phyloP scores from a whole-genome alignment of 345 rosid species.

The Melastoma malabathricum region DNA sequence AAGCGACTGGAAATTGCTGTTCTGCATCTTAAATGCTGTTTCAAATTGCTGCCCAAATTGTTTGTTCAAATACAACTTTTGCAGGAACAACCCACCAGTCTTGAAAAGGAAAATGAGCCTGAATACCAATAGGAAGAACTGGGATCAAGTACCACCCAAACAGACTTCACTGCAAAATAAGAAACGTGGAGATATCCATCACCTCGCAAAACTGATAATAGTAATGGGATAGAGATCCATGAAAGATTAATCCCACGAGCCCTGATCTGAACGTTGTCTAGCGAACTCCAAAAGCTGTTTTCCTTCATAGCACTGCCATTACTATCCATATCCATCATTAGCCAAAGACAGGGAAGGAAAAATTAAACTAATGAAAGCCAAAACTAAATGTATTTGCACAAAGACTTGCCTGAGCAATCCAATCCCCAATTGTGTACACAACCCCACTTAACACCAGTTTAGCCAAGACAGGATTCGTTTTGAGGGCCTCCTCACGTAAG shows the following conservation, averaged over 20 bases:
- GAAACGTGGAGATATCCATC: not conserved
- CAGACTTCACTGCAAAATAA: too few species aligned
- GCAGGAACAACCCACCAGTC: conserved; percentile 96
- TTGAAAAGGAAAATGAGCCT: conserved; percentile 73
- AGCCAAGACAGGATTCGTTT: conserved; percentile 75
- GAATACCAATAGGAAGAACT: conserved; percentile 1
- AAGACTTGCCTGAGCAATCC: conserved; percentile 80
- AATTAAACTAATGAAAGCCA: not conserved
- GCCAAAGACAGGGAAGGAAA: not conserved
- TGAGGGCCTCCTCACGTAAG: conserved; percentile 83
- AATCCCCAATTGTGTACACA: conserved; percentile 78
- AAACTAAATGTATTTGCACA: not conserved
- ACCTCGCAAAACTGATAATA: conserved; percentile 93
- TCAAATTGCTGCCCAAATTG: conserved; percentile 82
- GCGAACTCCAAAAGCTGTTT: conserved; percentile 72
- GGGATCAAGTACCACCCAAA: too few species aligned
- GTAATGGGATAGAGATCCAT: conserved; percentile 89
- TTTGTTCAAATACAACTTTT: conserved; percentile 78
- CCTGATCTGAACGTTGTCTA: conserved; percentile 62
- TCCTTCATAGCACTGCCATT: conserved; percentile 73
- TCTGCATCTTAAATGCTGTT: conserved; percentile 86
- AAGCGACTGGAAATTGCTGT: too few species aligned
- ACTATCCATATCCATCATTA: not conserved
- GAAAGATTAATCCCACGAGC: conserved; percentile 85
- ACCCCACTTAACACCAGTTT: conserved; percentile 94